Conservation (phyloP, 805 yeast genomes). For the Alloascoidea hylecoeti region DNA sequence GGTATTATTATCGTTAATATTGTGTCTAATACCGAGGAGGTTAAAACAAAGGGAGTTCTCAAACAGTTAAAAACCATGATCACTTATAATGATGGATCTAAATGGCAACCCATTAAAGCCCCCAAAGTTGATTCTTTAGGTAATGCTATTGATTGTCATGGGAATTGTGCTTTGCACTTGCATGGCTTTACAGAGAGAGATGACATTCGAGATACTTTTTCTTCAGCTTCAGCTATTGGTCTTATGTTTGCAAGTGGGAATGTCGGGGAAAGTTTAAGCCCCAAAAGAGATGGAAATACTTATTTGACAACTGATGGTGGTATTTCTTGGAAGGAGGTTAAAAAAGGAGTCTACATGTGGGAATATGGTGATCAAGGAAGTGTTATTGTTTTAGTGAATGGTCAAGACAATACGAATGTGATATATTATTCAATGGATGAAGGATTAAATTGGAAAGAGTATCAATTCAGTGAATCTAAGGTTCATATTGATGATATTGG, state of each 20-base stretch:
- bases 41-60: constrained; percentile 22
- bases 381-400: constrained; percentile 57
- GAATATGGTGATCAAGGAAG: constrained; percentile 95
- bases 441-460: constrained; percentile 65
- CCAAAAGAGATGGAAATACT: constrained; percentile 43
- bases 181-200: constrained; percentile 85
- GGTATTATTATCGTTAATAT: constrained; percentile 70
- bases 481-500: constrained; percentile 58
- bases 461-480: constrained; percentile 41
- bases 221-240: constrained; percentile 85
- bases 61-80: constrained; percentile 61
- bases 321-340: constrained; percentile 68
- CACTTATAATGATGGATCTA: constrained; percentile 84
- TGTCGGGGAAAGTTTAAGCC: constrained; percentile 51
- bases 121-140: constrained; percentile 58
- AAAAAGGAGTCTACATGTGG: constrained; percentile 73
- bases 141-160: constrained; percentile 36
- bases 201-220: constrained; percentile 73
- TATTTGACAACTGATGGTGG: constrained; percentile 85
- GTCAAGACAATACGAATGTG: constrained; percentile 39
- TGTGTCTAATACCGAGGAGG: constrained; percentile 40
- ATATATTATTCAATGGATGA: constrained; percentile 62
- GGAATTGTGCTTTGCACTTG: constrained; percentile 65
- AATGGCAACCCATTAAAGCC: constrained; percentile 63
- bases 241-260: constrained; percentile 80